These are phyloP conservation scores for Artemisia argyi DNA, from an alignment of 129 eudicot species.

Conservation along the genomic window DNA sequence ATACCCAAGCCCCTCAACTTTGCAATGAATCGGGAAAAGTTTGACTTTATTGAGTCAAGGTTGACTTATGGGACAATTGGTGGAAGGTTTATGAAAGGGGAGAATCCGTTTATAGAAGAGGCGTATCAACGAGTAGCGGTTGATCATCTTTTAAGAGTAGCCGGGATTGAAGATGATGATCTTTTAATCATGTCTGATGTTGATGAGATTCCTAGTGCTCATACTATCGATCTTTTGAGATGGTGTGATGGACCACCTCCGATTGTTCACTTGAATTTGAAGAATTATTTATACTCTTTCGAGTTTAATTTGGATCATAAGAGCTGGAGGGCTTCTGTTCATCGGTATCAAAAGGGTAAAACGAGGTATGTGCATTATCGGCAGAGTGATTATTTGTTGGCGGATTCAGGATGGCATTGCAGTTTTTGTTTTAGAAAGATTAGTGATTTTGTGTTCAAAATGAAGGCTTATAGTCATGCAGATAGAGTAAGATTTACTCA, in stretches of 20 bases:
- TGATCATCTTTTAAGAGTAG: slow-evolving; percentile 54
- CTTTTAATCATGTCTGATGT: slow-evolving; percentile 80
- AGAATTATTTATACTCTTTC: slow-evolving; percentile 62
- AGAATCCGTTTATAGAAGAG: slow-evolving; percentile 76
- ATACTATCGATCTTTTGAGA: slow-evolving; percentile 63
- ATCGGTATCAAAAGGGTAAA: slow-evolving; percentile 53
- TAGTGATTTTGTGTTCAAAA: slow-evolving; percentile 72
- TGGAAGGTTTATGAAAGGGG: slow-evolving; percentile 65
- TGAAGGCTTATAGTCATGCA: slow-evolving; percentile 78
- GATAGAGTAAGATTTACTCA: slow-evolving; percentile 73
- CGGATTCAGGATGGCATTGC: slow-evolving; percentile 87
- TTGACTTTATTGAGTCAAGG: slow-evolving; percentile 60
- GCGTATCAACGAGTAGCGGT: slow-evolving; percentile 68
- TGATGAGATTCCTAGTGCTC: slow-evolving; percentile 75
- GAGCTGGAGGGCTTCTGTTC: slow-evolving; percentile 80
- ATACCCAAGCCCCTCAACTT: slow-evolving; percentile 53
- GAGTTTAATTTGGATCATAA: slow-evolving; percentile 49
- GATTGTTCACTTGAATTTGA: slow-evolving; percentile 62
- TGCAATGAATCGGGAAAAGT: slow-evolving; percentile 46
- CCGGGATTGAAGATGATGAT: slow-evolving; percentile 77
- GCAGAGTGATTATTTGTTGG: slow-evolving; percentile 56
- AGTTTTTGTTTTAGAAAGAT: slow-evolving; percentile 74
- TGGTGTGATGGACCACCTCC: slow-evolving; percentile 75
- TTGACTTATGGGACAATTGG: slow-evolving; percentile 69
- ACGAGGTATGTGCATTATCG: slow-evolving; percentile 69